phyloP scores from a whole-genome alignment of 176 grass and related monocot genomes.

The Alloteropsis semialata region DNA sequence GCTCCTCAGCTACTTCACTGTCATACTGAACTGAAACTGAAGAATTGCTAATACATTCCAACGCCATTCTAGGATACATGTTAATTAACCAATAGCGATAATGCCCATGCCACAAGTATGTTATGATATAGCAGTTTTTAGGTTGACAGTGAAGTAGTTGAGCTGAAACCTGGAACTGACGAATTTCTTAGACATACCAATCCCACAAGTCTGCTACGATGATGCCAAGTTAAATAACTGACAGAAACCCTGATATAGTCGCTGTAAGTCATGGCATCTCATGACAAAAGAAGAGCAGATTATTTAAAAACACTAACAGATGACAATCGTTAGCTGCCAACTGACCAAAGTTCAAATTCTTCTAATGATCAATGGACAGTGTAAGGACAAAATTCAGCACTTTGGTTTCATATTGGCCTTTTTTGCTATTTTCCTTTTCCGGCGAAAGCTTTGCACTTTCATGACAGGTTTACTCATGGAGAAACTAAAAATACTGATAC shows the following conservation, averaged over 20 bases:
- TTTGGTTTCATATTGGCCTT: neutral
- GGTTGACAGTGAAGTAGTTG: neutral
- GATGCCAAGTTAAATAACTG: neutral
- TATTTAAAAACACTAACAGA: neutral
- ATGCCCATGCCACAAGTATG: neutral
- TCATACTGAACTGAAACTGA: neutral
- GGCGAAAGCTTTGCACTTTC: neutral
- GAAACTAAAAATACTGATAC: neutral
- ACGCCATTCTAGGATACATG: neutral
- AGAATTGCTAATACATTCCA: neutral
- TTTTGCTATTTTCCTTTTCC: neutral
- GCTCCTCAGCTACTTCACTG: neutral
- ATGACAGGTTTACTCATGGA: neutral
- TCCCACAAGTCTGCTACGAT: neutral
- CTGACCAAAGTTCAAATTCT: neutral
- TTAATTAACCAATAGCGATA: neutral
- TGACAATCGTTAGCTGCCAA: neutral
- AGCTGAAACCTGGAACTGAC: neutral
- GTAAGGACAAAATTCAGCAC: neutral
- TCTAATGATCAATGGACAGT: slow-evolving; percentile 2
- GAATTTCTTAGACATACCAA: neutral
- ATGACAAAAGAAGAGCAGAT: neutral
- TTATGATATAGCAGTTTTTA: neutral
- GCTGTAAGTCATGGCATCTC: neutral
- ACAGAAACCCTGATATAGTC: neutral